Evolutionary conservation across 2,329 filamentous ascomycete genomes (phyloP), one percentile per base, ranked within the genome.

Genomic region (Stenocarpella maydis): DNA sequence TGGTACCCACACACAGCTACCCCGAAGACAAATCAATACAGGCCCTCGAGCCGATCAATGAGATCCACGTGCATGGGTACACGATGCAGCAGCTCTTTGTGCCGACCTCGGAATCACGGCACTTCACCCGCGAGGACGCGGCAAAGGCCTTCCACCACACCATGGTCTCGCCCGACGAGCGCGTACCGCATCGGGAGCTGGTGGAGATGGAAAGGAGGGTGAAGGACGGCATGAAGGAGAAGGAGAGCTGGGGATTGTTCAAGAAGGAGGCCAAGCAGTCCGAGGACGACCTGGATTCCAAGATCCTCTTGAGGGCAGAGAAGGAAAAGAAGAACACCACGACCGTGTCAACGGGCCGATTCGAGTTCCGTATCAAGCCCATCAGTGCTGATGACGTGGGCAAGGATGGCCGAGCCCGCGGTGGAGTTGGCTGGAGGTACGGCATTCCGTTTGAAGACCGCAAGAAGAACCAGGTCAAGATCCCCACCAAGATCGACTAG

Each of bases 1-100:
- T 98, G 94, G 83, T 98, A 6, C 94, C 94, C 3, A 92, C 89
- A n/a, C 81, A 82, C 78, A 90, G 76, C 80, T 85, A 71, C 84
- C 84, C 67, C 76, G 84, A 74, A 76, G 85, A 74, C 81, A 88
- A 82, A 79, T 78, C 79, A 5, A 31, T 54, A n/a, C 24, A 60
- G 21, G 80, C 83, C 0, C 87, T 88, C 74, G 88, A 91, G 79
- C 82, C 87, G 26, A 87, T 91, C 78, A 91, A 90, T 77, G 89
- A 91, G 77, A 80, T 91, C 24, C 85, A 88, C 74, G 84, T 89
- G n/a, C 89, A 91, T 78, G 83, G 83, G 61, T 81, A 84, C 74
- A 90, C 89, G 9, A 84, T 85, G 80, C 86, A 89, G 77, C 89
- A 91, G 78, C 81, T 91, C n/a, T 91, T 90, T 75, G 82, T 87